phyloP scores from a whole-genome alignment of 2,329 filamentous ascomycete species.

The Aspergillus uvarum region DNA sequence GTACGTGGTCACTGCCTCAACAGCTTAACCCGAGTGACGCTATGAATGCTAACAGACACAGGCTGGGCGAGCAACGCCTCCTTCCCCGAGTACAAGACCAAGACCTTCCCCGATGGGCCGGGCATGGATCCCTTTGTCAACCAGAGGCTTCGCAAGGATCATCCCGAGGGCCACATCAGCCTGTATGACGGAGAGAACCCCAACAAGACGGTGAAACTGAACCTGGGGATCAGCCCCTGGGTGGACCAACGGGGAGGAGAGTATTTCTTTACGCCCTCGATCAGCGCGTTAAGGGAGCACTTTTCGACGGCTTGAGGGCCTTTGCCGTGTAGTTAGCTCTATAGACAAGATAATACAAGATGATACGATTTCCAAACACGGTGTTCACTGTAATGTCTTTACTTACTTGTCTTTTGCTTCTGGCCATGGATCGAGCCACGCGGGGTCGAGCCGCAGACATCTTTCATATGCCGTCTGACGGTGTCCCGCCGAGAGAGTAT shows the following conservation, averaged over 20 bases:
- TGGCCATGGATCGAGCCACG: no score
- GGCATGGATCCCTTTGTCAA: slow-evolving; percentile 25
- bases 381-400: no score
- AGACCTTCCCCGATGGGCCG: slow-evolving; percentile 10
- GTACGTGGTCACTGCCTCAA: not conserved
- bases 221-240: slow-evolving; percentile 32
- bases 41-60: slow-evolving; percentile 14
- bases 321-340: not conserved
- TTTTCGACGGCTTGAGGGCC: not conserved
- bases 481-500: no score
- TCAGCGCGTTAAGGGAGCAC: slow-evolving; percentile 16
- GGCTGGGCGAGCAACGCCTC: slow-evolving; percentile 24
- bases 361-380: no score
- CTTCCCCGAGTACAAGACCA: slow-evolving; percentile 19
- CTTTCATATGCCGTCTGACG: no score
- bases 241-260: slow-evolving; percentile 47
- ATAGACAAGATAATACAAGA: no score
- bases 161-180: slow-evolving; percentile 17
- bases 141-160: slow-evolving; percentile 14
- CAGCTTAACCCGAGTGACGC: slow-evolving; percentile 10
- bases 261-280: slow-evolving; percentile 50
- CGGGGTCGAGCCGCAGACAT: no score
- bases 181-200: slow-evolving; percentile 19
- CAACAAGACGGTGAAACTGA: slow-evolving; percentile 15
- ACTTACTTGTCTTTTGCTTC: not conserved